A percentile compares a stretch with the other conserved stretches of the same genome.
Evolutionary conservation across 169 alveolate species (phyloP).

Genomic region (Theileria luwenshuni): DNA sequence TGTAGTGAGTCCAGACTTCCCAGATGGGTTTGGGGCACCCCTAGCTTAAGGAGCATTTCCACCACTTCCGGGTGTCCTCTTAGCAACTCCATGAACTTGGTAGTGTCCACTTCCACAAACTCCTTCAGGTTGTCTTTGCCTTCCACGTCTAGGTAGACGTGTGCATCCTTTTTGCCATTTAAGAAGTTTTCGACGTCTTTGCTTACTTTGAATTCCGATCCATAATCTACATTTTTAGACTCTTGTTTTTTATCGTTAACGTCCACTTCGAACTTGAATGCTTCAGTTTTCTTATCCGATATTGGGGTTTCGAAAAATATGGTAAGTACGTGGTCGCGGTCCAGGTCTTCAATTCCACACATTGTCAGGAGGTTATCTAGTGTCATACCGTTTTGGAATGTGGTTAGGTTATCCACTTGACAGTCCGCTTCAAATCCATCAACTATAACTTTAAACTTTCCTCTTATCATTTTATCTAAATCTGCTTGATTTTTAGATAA

Average conservation of each 20-base stretch:
- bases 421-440: slow-evolving; percentile 61
- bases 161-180: slow-evolving; percentile 54
- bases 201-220: slow-evolving; percentile 40
- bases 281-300: slow-evolving; percentile 34
- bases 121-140: slow-evolving; percentile 51
- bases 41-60: slow-evolving; percentile 56
- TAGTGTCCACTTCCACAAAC: slow-evolving; percentile 65
- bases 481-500: slow-evolving; percentile 28
- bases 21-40: slow-evolving; percentile 64
- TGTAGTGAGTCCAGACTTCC: slow-evolving; percentile 59
- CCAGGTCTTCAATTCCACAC: slow-evolving; percentile 58
- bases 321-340: slow-evolving; percentile 56
- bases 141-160: slow-evolving; percentile 59
- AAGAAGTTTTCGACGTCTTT: slow-evolving; percentile 43
- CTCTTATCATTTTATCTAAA: slow-evolving; percentile 30
- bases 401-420: slow-evolving; percentile 30
- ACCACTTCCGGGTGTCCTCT: slow-evolving; percentile 60
- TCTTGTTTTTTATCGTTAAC: slow-evolving; percentile 44
- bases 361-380: slow-evolving; percentile 41
- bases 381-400: slow-evolving; percentile 37
- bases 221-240: slow-evolving; percentile 48
- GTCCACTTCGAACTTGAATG: slow-evolving; percentile 53
- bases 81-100: slow-evolving; percentile 52
- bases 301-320: slow-evolving; percentile 57
- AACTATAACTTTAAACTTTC: slow-evolving; percentile 50